These are phyloP conservation scores for Hanseniaspora occidentalis DNA, from an alignment of 805 yeast genomes.

Conservation along the genomic window DNA sequence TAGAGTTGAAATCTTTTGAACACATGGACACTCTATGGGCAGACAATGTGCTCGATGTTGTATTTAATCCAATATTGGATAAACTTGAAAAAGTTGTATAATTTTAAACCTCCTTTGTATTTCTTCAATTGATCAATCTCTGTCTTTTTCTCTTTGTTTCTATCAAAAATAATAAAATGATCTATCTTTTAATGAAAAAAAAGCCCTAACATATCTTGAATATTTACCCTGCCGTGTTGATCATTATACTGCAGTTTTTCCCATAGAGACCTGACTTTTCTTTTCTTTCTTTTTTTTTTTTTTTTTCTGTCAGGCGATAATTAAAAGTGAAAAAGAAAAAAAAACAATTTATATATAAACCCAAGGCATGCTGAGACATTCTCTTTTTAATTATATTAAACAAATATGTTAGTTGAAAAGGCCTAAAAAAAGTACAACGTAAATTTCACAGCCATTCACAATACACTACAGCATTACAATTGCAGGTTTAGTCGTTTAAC, in stretches of 20 bases:
- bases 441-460: conserved; percentile 53
- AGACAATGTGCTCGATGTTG: conserved; percentile 33
- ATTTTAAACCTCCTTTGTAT: conserved; percentile 33
- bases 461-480: conserved; percentile 44
- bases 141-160: conserved; percentile 33
- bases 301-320: conserved; percentile 1
- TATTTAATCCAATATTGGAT: conserved; percentile 34
- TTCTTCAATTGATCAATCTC: too few species aligned
- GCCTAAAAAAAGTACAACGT: conserved; percentile 39
- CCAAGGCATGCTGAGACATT: not conserved
- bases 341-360: not conserved
- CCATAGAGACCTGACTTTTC: conserved; percentile 34
- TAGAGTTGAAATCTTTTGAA: conserved; percentile 48
- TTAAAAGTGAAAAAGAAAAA: not conserved
- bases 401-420: conserved; percentile 11
- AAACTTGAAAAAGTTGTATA: conserved; percentile 38
- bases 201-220: too few species aligned
- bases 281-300: conserved; percentile 35
- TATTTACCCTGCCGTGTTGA: conserved; percentile 10
- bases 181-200: too few species aligned
- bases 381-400: not conserved
- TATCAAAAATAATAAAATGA: conserved; percentile 36
- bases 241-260: conserved; percentile 21
- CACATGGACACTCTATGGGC: conserved; percentile 81
- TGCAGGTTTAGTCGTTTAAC: conserved; percentile 9